Evolutionary conservation across 2,329 filamentous ascomycete species (phyloP).

Genomic region (Nemania sp.): DNA sequence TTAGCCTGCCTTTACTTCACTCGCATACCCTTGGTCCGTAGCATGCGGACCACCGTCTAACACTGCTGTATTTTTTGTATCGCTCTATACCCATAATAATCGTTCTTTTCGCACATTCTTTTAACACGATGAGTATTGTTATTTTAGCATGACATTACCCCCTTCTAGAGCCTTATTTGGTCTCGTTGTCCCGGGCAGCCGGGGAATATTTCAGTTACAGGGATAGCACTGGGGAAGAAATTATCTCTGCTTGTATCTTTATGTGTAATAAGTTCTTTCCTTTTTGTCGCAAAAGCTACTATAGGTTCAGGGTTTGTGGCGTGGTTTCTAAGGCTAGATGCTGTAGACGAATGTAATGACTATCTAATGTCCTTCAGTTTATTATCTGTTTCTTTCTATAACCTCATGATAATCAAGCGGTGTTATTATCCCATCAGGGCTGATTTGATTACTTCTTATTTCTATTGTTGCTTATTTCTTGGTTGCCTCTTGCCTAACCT

Average conservation of each 20-base stretch:
- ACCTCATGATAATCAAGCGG: not conserved
- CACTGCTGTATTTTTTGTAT: conserved; percentile 25
- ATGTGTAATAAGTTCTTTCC: conserved; percentile 27
- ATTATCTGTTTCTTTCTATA: not conserved
- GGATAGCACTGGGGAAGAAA: not conserved
- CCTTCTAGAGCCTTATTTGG: conserved; percentile 8
- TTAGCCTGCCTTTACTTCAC: not conserved
- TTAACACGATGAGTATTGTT: conserved; percentile 11
- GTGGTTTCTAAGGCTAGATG: conserved; percentile 29
- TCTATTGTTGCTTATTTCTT: not conserved
- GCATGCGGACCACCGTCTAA: conserved; percentile 4
- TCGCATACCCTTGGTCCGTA: conserved; percentile 18
- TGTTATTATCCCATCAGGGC: not conserved
- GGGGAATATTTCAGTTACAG: not conserved
- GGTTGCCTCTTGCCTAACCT: not conserved
- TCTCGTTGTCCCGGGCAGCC: conserved; percentile 6
- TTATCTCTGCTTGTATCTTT: conserved; percentile 29
- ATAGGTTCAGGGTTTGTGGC: conserved; percentile 27
- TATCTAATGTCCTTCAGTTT: not conserved
- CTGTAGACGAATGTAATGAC: conserved; percentile 38
- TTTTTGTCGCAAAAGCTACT: conserved; percentile 12
- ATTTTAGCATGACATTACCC: conserved; percentile 8
- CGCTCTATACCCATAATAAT: conserved; percentile 40
- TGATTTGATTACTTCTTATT: not conserved
- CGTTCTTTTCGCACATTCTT: conserved; percentile 25